Base-by-base conservation (phyloP, 257 asterid genomes). In the Gentiana dahurica region DNA sequence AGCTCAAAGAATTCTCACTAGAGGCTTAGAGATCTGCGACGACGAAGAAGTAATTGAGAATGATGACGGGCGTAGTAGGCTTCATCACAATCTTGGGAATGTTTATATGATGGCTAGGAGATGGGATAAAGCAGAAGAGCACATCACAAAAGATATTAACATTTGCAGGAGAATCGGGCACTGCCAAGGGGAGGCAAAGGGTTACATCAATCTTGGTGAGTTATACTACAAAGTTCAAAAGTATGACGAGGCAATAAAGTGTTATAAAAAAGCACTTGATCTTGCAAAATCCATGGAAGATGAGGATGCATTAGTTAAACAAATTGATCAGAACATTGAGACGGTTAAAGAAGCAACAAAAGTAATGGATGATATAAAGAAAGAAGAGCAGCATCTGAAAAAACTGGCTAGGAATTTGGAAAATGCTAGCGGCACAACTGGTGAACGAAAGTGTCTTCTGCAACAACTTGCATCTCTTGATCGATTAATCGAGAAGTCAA, bases 111-210 rank as follows among this genome's bases (percentile, higher is more conserved):
- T 81, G 71, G 71, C 88, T 58, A 85, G 95, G 81, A 71, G 68
- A 60, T 88, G 97, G 98, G 75, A 69, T 44, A 72, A 67, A 46
- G 98, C 97, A 47, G 61, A 54, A 34, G 75, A 78, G 39, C 95
- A 88, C 71, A 85, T 88, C 55, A 72, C 64, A 67, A 80, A 83
- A 68, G 95, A 92, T 68, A 77, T 92, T 60, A 11, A 52, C 53
- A 88, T 92, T 59, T 92, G 98, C 64, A 71, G 71, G 59, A 70
- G 54, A 58, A 92, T 92, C 59, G 80, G 83, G 49, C 98, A 88
- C 59, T 43, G 74, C 64, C 97, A 88, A 79, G 98, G 98, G 66
- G 95, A 92, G 75, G 97, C 98, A 13, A 88, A 92, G 68, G 98
- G 98, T 58, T 88, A 72, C 65, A 62, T 92, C 53, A 92, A 85